Percentiles rank a stretch among this genome's conserved stretches.
Conservation (phyloP, 495 filamentous ascomycete species). For the Collariella sp. region DNA sequence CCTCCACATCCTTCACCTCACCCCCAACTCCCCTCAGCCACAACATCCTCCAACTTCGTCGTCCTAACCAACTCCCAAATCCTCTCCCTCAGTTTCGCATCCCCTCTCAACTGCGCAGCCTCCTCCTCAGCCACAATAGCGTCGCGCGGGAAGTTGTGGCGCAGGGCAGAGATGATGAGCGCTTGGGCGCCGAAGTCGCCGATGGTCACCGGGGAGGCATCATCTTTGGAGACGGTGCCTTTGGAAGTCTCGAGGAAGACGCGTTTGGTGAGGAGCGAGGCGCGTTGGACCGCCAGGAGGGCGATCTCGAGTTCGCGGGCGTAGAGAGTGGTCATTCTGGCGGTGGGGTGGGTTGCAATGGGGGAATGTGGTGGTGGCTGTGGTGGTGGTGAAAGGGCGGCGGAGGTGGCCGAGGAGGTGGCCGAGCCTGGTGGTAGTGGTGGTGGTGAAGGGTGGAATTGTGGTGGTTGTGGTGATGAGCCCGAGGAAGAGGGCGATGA, state of each 20-base stretch:
- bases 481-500: conserved; percentile 21
- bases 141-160: conserved; percentile 80
- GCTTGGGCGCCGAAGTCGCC: conserved; percentile 98
- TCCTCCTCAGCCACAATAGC: conserved; percentile 95
- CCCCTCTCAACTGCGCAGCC: conserved; percentile 60
- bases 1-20: conserved; percentile 54
- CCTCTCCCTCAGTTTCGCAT: conserved; percentile 54
- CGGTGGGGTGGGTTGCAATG: conserved; percentile 1
- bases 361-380: not conserved
- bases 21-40: conserved; percentile 62
- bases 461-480: conserved; percentile 4
- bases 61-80: conserved; percentile 76
- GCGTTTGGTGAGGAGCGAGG: conserved; percentile 76
- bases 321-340: conserved; percentile 43
- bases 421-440: conserved; percentile 17
- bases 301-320: conserved; percentile 75
- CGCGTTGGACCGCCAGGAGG: conserved; percentile 86
- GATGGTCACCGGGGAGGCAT: conserved; percentile 93
- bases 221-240: conserved; percentile 86
- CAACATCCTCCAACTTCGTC: conserved; percentile 60
- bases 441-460: not conserved
- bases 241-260: conserved; percentile 91
- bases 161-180: conserved; percentile 82
- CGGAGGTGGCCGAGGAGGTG: not conserved
- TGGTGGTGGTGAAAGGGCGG: not conserved